Conservation (phyloP, 75 land plant genomes). For the Pinus taeda region DNA sequence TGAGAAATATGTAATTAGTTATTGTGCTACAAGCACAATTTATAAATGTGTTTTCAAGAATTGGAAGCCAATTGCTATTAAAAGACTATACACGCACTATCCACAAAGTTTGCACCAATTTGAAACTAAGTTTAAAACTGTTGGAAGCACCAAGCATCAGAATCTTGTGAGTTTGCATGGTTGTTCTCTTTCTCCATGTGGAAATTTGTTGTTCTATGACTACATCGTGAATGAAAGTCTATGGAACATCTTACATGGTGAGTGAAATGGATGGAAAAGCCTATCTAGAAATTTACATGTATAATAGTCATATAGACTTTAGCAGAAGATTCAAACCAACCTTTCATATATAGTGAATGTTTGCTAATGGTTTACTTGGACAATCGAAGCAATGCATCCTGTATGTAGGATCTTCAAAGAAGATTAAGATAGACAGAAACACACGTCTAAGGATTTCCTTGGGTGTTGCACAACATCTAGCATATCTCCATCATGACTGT, state of each 20-base stretch:
- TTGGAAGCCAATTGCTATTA: conserved; percentile 90
- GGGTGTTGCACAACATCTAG: conserved; percentile 89
- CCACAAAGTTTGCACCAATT: conserved; percentile 84
- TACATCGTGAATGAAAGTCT: conserved; percentile 98
- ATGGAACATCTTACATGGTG: conserved; percentile 94
- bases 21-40: conserved; percentile 95
- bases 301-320: no score
- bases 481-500: conserved; percentile 96
- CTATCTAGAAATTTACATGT: no score
- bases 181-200: conserved; percentile 78
- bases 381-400: no score
- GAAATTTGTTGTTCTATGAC: conserved; percentile 91
- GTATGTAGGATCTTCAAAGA: no score
- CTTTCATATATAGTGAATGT: no score
- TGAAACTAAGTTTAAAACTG: conserved; percentile 86
- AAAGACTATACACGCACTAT: conserved; percentile 78
- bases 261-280: conserved; percentile 7
- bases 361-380: no score
- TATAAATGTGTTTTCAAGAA: conserved; percentile 94
- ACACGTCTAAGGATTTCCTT: conserved; percentile 77
- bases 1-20: no score
- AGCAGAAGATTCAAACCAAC: no score
- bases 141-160: conserved; percentile 94
- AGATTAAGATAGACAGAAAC: conserved; percentile 62
- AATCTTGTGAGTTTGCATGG: conserved; percentile 93